These are phyloP conservation scores for Sporodiniella umbellata DNA, from an alignment of 371 early-diverging fungal genomes.

Conservation along the genomic window DNA sequence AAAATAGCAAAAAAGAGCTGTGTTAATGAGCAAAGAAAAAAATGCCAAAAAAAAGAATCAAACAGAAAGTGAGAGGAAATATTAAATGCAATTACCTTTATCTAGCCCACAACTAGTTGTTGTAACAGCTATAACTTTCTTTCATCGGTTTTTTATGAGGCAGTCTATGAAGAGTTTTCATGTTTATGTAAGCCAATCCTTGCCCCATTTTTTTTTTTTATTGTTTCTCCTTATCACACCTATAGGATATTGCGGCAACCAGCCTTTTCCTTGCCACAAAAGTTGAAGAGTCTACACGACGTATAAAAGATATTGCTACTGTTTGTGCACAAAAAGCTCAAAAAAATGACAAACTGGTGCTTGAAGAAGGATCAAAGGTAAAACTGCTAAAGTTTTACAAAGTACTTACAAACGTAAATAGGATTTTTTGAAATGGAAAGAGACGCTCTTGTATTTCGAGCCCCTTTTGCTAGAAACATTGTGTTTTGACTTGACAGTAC, in stretches of 20 bases:
- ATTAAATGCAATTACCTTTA: not conserved
- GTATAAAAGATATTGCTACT: conserved; percentile 56
- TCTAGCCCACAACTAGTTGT: conserved; percentile 62
- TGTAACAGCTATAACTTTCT: conserved; percentile 69
- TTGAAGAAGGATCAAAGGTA: conserved; percentile 44
- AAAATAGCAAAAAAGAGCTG: too few species aligned
- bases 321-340: conserved; percentile 58
- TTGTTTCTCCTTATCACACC: not conserved
- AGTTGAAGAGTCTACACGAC: conserved; percentile 73
- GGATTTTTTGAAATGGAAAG: conserved; percentile 72
- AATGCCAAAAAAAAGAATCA: too few species aligned
- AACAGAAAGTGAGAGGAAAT: not conserved
- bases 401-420: conserved; percentile 13
- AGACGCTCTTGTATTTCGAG: conserved; percentile 65
- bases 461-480: conserved; percentile 64
- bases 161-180: conserved; percentile 63
- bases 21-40: too few species aligned
- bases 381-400: not conserved
- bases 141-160: conserved; percentile 83
- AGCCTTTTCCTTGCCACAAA: conserved; percentile 78
- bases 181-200: conserved; percentile 54
- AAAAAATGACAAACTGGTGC: conserved; percentile 51
- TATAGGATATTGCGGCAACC: conserved; percentile 76
- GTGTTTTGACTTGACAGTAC: conserved; percentile 77
- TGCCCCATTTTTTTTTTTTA: not conserved